These are phyloP conservation scores for Aspergillus eucalypticola DNA, from an alignment of 2,329 filamentous ascomycete species.

Conservation along the genomic window DNA sequence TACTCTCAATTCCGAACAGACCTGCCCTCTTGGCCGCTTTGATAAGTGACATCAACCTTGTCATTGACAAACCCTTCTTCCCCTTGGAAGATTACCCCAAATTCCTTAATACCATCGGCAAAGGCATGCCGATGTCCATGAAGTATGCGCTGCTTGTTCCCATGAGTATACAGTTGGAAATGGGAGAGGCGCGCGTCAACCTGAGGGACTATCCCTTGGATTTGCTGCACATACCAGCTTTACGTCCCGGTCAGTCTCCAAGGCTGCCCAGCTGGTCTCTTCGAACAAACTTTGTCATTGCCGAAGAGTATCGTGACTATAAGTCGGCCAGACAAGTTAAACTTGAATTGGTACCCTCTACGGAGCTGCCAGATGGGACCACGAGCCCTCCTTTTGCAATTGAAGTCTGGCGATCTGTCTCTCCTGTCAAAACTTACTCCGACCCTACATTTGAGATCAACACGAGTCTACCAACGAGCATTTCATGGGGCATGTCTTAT, in stretches of 20 bases:
- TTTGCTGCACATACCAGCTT: constrained; percentile 81
- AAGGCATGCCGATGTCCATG: constrained; percentile 91
- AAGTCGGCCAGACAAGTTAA: constrained; percentile 78
- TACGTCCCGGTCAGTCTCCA: constrained; percentile 76
- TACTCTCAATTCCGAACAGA: constrained; percentile 80
- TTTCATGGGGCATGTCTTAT: constrained; percentile 97
- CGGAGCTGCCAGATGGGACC: constrained; percentile 57
- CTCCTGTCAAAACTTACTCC: constrained; percentile 94
- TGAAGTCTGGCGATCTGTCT: constrained; percentile 85
- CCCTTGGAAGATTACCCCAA: constrained; percentile 76
- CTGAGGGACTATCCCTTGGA: constrained; percentile 93
- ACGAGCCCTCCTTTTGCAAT: constrained; percentile 71
- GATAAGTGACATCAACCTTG: constrained; percentile 80
- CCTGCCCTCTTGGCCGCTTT: constrained; percentile 79
- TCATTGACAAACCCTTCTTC: constrained; percentile 91
- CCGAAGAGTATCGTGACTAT: constrained; percentile 82
- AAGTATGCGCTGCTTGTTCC: constrained; percentile 86
- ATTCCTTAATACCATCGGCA: constrained; percentile 87
- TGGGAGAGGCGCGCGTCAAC: constrained; percentile 85
- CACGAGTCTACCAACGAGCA: constrained; percentile 83
- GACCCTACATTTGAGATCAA: constrained; percentile 92
- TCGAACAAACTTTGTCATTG: constrained; percentile 89
- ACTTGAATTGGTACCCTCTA: constrained; percentile 80
- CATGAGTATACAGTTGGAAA: constrained; percentile 83
- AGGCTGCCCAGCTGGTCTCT: constrained; percentile 79